Percentiles rank a stretch among this genome's conserved stretches.
phyloP scores from a whole-genome alignment of 192 early-diverging fungal genomes.

The Rhizophlyctis rosea region DNA sequence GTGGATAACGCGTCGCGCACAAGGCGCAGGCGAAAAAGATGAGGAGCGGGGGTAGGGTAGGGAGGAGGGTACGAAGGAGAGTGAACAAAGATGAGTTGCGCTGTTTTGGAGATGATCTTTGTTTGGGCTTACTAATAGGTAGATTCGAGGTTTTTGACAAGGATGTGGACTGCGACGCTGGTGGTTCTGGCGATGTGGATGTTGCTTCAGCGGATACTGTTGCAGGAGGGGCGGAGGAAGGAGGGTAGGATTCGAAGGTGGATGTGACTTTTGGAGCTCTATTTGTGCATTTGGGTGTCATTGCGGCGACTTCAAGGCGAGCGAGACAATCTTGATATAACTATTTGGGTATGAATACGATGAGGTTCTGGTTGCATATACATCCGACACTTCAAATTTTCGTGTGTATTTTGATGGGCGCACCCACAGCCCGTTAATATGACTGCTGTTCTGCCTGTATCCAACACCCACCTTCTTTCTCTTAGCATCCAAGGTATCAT shows the following conservation, averaged over 20 bases:
- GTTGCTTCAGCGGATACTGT: not conserved
- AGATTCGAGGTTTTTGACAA: too few species aligned
- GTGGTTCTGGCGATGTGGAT: not conserved
- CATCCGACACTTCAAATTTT: not conserved
- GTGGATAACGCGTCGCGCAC: too few species aligned
- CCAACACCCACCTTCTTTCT: conserved; percentile 3
- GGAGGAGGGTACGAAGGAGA: too few species aligned
- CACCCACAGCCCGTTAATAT: not conserved
- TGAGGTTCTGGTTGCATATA: not conserved
- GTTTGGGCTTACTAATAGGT: too few species aligned
- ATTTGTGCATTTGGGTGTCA: not conserved
- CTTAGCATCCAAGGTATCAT: conserved; percentile 10
- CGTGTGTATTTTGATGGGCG: not conserved
- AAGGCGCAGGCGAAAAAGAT: too few species aligned
- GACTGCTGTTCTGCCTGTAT: not conserved
- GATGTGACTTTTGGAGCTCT: not conserved
- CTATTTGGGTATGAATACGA: not conserved
- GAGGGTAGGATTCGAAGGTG: too few species aligned
- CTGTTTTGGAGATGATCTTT: too few species aligned
- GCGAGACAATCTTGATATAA: not conserved
- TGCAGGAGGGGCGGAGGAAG: too few species aligned
- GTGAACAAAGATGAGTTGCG: too few species aligned
- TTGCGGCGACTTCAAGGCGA: not conserved
- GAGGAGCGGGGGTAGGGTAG: too few species aligned
- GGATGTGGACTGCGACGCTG: too few species aligned